These are phyloP conservation scores for Picea abies DNA, from an alignment of 83 land plant species.

Conservation along the genomic window DNA sequence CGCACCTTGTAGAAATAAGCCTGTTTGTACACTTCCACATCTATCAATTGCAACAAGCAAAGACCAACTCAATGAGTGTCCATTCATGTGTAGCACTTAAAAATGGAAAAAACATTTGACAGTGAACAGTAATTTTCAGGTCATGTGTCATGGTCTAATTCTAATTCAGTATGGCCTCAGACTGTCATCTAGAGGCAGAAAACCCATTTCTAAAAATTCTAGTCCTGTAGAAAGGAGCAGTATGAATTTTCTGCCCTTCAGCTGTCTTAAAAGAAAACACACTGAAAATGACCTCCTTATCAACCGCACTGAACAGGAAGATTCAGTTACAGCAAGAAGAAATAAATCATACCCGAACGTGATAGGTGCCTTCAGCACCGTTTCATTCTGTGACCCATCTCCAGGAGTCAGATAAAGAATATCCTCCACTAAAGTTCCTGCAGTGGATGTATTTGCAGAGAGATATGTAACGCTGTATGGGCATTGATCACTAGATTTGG, in stretches of 20 bases:
- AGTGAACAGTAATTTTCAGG: neutral
- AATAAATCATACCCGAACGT: conserved; percentile 31
- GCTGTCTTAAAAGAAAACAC: neutral
- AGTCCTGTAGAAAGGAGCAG: neutral
- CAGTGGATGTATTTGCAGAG: conserved; percentile 81
- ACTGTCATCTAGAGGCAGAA: too few relatives aligned
- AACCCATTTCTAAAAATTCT: neutral
- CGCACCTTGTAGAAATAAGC: conserved; percentile 74
- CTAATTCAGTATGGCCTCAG: neutral
- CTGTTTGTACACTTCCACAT: conserved; percentile 91
- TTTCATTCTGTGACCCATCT: conserved; percentile 7
- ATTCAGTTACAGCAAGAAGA: neutral
- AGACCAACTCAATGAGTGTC: conserved; percentile 8
- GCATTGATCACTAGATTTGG: conserved; percentile 39
- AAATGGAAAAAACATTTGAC: neutral
- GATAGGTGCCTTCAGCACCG: conserved; percentile 45
- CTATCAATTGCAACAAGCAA: neutral
- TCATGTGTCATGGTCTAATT: neutral
- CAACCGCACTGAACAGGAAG: too few relatives aligned
- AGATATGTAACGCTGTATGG: conserved; percentile 79
- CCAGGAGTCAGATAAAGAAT: conserved; percentile 68
- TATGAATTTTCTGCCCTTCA: neutral
- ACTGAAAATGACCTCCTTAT: conserved; percentile 9
- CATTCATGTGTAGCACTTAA: neutral
- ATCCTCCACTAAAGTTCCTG: conserved; percentile 86